A percentile compares a stretch with the other conserved stretches of the same genome.
phyloP scores from a whole-genome alignment of 2,329 filamentous ascomycete genomes.

The Talaromyces piceae region DNA sequence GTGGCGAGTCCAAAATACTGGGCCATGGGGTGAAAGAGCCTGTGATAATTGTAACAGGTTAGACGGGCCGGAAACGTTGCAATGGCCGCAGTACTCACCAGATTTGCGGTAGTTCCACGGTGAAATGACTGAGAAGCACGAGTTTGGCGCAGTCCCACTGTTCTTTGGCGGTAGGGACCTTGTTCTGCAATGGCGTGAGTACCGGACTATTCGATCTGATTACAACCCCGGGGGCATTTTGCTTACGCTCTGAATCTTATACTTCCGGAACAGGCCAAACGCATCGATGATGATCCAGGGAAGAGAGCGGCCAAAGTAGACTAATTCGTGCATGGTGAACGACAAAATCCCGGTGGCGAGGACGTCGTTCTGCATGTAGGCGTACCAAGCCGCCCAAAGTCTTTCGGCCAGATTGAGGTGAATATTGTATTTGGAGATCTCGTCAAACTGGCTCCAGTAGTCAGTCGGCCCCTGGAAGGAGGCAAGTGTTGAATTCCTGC shows the following conservation, averaged over 20 bases:
- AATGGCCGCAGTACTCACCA: constrained; percentile 50
- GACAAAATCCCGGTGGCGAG: constrained; percentile 97
- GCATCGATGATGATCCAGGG: constrained; percentile 90
- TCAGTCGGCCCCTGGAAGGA: constrained; percentile 41
- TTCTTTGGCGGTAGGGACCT: constrained; percentile 85
- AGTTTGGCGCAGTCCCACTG: constrained; percentile 92
- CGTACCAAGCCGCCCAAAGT: constrained; percentile 93
- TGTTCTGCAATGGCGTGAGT: constrained; percentile 44
- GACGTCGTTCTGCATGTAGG: constrained; percentile 96
- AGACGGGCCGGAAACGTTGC: background rate
- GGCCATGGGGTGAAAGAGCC: constrained; percentile 92
- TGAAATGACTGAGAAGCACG: constrained; percentile 92
- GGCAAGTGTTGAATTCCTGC: constrained; percentile 42
- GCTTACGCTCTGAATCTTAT: constrained; percentile 82
- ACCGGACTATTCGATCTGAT: background rate
- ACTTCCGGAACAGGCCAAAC: constrained; percentile 81
- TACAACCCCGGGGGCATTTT: background rate
- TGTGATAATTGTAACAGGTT: constrained; percentile 16
- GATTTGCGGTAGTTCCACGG: constrained; percentile 95
- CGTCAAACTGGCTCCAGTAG: constrained; percentile 60
- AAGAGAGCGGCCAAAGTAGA: constrained; percentile 88
- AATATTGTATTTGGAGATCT: constrained; percentile 66
- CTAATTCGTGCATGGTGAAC: constrained; percentile 84
- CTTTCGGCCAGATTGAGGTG: constrained; percentile 80
- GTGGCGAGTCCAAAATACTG: constrained; percentile 86